These are phyloP conservation scores for Solanum habrochaites DNA, from an alignment of 257 asterid species.

Conservation along the genomic window DNA sequence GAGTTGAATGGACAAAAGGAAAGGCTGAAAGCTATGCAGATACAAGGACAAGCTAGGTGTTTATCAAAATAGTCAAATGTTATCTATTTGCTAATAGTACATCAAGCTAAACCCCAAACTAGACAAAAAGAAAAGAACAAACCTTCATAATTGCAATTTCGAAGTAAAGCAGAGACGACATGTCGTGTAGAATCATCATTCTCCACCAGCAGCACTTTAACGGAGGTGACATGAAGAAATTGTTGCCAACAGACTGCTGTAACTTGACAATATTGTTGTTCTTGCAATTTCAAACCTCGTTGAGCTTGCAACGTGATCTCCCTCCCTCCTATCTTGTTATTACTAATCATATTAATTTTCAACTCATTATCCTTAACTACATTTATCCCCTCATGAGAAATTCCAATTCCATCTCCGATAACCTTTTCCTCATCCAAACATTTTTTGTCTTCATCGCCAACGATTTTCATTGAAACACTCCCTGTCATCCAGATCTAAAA, in stretches of 20 bases:
- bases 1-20: background rate
- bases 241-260: conserved; percentile 57
- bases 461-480: conserved; percentile 40
- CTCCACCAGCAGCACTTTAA: conserved; percentile 83
- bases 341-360: conserved; percentile 4
- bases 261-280: conserved; percentile 37
- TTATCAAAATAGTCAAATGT: background rate
- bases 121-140: background rate
- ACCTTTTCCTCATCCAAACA: conserved; percentile 28
- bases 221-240: conserved; percentile 77
- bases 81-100: background rate
- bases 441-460: conserved; percentile 33
- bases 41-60: background rate
- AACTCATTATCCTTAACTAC: conserved; percentile 7
- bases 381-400: conserved; percentile 13
- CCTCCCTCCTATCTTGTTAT: background rate
- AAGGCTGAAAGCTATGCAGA: background rate
- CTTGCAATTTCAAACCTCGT: conserved; percentile 32
- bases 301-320: conserved; percentile 18
- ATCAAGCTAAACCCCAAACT: background rate
- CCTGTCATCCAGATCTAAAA: conserved; percentile 43
- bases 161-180: conserved; percentile 77
- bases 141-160: conserved; percentile 94
- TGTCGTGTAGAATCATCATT: conserved; percentile 78
- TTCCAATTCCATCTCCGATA: conserved; percentile 17